Conservation (phyloP, 768 basidiomycete genomes). For the Boletus coccyginus region DNA sequence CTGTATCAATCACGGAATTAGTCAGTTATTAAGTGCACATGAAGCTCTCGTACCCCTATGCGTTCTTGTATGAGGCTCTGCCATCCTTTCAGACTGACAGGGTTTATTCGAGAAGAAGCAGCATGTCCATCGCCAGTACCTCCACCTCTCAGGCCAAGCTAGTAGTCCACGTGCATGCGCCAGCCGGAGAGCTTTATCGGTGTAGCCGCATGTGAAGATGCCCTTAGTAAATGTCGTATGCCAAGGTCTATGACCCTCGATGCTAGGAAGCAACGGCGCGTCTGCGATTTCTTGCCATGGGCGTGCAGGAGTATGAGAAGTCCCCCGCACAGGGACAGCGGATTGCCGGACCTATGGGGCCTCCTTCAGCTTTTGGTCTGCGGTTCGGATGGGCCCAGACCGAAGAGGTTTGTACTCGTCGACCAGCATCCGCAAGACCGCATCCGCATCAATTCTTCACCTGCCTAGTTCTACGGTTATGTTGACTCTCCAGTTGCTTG, state of each 20-base stretch:
- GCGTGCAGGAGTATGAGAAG: conserved; percentile 1
- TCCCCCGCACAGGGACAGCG: background rate
- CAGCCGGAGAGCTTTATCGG: conserved; percentile 50
- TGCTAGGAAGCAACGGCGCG: conserved; percentile 53
- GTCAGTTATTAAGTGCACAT: background rate
- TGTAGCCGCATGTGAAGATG: conserved; percentile 50
- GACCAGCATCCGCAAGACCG: conserved; percentile 79
- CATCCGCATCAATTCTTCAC: conserved; percentile 71
- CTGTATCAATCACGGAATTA: conserved; percentile 32
- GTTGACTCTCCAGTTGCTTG: conserved; percentile 37
- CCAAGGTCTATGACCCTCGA: conserved; percentile 64
- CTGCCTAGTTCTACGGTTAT: conserved; percentile 61
- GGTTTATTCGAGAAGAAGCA: conserved; percentile 41
- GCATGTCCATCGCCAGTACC: background rate
- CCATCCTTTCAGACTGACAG: conserved; percentile 73
- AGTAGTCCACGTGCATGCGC: conserved; percentile 68
- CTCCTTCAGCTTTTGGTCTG: conserved; percentile 64
- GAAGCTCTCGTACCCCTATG: conserved; percentile 59
- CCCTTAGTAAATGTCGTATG: conserved; percentile 56
- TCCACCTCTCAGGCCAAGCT: conserved; percentile 50
- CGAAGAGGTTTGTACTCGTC: conserved; percentile 85
- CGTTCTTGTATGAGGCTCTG: conserved; percentile 70
- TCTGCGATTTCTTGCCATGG: conserved; percentile 27
- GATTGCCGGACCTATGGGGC: conserved; percentile 39
- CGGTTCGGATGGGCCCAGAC: conserved; percentile 52